Evolutionary conservation across 1,284 basidiomycete species (phyloP).

Genomic region (Cryptococcus amylolentus): DNA sequence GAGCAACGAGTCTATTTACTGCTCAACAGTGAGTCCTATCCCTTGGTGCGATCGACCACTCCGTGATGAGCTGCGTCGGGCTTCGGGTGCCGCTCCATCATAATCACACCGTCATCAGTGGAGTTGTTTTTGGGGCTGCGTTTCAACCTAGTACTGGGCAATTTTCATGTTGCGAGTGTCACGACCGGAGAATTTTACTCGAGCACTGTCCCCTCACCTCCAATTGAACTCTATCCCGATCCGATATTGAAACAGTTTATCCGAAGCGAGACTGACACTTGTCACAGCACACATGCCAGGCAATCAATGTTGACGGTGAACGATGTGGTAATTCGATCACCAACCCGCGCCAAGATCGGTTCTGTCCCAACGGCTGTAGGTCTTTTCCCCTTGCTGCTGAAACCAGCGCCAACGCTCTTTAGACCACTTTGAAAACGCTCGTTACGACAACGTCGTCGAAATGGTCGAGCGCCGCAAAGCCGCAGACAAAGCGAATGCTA

Average conservation of each 20-base stretch:
- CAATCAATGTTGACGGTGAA: constrained; percentile 19
- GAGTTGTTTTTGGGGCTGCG: not conserved
- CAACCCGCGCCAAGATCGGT: constrained; percentile 8
- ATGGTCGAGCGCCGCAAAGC: not conserved
- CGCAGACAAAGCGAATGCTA: not conserved
- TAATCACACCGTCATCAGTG: not conserved
- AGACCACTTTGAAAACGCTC: not conserved
- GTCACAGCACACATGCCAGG: constrained; percentile 17
- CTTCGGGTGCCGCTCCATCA: not conserved
- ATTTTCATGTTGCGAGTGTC: constrained; percentile 5
- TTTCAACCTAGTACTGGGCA: constrained; percentile 11
- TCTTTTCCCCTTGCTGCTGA: not conserved
- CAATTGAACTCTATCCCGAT: not conserved
- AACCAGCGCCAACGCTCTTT: not conserved
- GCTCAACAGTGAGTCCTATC: constrained; percentile 12
- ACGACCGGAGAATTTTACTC: constrained; percentile 3
- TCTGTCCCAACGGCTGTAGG: constrained; percentile 24
- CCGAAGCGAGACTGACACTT: not conserved
- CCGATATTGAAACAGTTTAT: too few relatives aligned
- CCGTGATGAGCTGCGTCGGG: not conserved
- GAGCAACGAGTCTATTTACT: constrained; percentile 11
- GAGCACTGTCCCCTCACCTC: not conserved
- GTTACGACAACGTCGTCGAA: not conserved
- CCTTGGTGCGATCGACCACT: not conserved
- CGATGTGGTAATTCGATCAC: constrained; percentile 14